phyloP scores from a whole-genome alignment of 169 alveolate genomes.

The Hepatocystis sp. region DNA sequence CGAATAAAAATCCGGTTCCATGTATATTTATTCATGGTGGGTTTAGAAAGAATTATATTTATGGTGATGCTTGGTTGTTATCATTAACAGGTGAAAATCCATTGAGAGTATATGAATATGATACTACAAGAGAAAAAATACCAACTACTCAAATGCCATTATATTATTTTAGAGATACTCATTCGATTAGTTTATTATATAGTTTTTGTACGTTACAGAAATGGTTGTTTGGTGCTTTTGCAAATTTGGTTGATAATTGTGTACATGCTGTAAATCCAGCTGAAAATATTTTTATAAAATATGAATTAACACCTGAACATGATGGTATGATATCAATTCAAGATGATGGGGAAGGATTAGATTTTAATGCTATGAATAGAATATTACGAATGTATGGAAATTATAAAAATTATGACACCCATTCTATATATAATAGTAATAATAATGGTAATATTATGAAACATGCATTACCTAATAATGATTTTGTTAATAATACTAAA shows the following conservation, averaged over 20 bases:
- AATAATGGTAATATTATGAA: conserved; percentile 18
- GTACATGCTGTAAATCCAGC: conserved; percentile 81
- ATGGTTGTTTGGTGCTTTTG: conserved; percentile 91
- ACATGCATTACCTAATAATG: conserved; percentile 44
- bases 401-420: conserved; percentile 42
- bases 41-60: conserved; percentile 82
- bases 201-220: conserved; percentile 85
- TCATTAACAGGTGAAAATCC: conserved; percentile 88
- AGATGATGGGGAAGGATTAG: conserved; percentile 90
- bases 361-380: conserved; percentile 84
- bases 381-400: conserved; percentile 87
- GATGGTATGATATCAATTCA: conserved; percentile 85
- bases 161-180: conserved; percentile 86
- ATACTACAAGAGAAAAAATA: conserved; percentile 71
- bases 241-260: conserved; percentile 86
- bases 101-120: conserved; percentile 73
- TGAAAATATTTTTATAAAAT: conserved; percentile 79
- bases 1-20: conserved; percentile 85
- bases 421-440: not conserved
- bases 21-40: conserved; percentile 89
- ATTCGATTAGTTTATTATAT: conserved; percentile 85
- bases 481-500: conserved; percentile 2
- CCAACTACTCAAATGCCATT: conserved; percentile 81
- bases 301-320: conserved; percentile 84
- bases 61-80: conserved; percentile 87